phyloP scores from a whole-genome alignment of 1,139 yeast species.

The Magnusiomyces suaveolens region DNA sequence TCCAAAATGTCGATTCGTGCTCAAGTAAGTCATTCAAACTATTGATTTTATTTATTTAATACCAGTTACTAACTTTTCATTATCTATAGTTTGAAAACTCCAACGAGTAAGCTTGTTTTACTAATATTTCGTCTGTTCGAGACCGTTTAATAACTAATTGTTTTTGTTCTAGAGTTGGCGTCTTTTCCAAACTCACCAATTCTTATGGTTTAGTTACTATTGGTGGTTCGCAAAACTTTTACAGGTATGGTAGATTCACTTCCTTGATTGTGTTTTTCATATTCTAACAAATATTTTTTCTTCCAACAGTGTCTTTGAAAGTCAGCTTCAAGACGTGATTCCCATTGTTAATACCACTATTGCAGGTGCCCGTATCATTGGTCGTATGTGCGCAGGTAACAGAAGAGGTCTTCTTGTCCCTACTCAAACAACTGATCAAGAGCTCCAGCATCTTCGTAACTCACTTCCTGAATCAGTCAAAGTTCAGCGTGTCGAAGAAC shows the following conservation, averaged over 20 bases:
- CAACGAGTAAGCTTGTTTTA: slow-evolving; percentile 46
- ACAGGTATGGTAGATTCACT: slow-evolving; percentile 31
- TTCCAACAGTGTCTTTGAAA: slow-evolving; percentile 90
- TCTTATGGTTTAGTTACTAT: slow-evolving; percentile 93
- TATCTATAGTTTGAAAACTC: slow-evolving; percentile 72
- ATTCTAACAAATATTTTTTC: neutral
- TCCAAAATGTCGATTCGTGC: slow-evolving; percentile 13
- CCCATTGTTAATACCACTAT: slow-evolving; percentile 96
- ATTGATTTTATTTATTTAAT: neutral
- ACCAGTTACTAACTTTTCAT: slow-evolving; percentile 3
- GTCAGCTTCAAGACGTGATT: slow-evolving; percentile 90
- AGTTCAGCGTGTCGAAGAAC: slow-evolving; percentile 96
- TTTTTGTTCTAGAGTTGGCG: slow-evolving; percentile 55
- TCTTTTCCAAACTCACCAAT: slow-evolving; percentile 91
- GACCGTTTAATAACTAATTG: neutral
- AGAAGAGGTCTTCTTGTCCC: slow-evolving; percentile 96
- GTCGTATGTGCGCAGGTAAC: slow-evolving; percentile 98
- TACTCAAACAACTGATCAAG: slow-evolving; percentile 98
- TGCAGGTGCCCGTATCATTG: slow-evolving; percentile 96
- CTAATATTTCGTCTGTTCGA: neutral
- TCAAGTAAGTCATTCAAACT: slow-evolving; percentile 11
- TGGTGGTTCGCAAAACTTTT: slow-evolving; percentile 96
- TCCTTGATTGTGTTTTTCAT: neutral
- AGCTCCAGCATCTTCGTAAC: slow-evolving; percentile 93
- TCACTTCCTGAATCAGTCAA: slow-evolving; percentile 93